Conservation (phyloP, 2,329 filamentous ascomycete species). For the Exophiala sp. region DNA sequence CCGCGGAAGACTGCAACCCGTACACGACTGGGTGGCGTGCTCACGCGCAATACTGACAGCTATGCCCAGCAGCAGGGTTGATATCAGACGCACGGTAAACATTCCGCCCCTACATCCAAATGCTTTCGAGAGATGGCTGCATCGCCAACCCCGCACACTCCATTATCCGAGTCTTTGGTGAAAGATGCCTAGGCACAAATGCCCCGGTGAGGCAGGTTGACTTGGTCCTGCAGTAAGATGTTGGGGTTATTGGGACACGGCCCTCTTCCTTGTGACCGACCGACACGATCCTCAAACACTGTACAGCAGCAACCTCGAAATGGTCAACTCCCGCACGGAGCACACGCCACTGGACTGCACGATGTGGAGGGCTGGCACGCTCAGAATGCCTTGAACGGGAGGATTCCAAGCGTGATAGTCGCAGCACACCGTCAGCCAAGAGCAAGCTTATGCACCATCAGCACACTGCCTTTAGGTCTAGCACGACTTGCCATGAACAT, state of each 20-base stretch:
- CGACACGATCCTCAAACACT: background rate
- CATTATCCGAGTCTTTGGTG: background rate
- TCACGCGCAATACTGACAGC: background rate
- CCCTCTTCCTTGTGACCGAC: background rate
- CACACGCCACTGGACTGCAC: background rate
- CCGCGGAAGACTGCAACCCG: background rate
- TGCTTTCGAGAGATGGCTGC: background rate
- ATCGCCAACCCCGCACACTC: constrained; percentile 1
- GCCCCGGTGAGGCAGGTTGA: background rate
- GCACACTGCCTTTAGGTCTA: background rate
- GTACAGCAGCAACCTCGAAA: background rate
- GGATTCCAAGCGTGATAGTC: background rate
- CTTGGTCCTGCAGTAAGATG: no score
- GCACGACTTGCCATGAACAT: background rate
- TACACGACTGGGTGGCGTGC: background rate
- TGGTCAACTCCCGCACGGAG: background rate
- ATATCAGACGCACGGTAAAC: background rate
- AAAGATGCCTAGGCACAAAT: background rate
- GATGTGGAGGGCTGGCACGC: background rate
- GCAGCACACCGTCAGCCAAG: constrained; percentile 2
- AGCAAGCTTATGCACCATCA: constrained; percentile 8
- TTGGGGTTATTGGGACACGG: background rate
- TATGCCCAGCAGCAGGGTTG: background rate
- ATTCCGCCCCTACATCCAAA: background rate
- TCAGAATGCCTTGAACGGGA: background rate